Percentiles rank a stretch among this genome's conserved stretches.
phyloP scores from a whole-genome alignment of 352 stramenopile species.

The Globisporangium nodosum region DNA sequence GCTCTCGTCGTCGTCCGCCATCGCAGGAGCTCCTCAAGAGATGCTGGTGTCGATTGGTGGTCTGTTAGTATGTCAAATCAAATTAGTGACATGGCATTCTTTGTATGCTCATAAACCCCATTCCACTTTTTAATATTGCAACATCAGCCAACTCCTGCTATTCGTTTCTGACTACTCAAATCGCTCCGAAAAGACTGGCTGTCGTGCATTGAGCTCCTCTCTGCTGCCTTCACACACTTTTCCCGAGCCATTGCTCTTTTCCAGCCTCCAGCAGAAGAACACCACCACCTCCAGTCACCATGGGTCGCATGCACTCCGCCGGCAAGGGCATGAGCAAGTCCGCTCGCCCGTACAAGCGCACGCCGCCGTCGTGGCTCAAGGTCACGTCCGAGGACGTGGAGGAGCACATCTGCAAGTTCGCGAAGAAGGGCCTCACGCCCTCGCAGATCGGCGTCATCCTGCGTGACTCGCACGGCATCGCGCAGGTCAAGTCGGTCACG shows the following conservation, averaged over 20 bases:
- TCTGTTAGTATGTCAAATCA: not conserved
- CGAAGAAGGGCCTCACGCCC: conserved; percentile 97
- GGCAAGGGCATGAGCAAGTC: conserved; percentile 99
- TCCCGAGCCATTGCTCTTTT: conserved; percentile 48
- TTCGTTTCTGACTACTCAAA: not conserved
- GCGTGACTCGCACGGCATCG: conserved; percentile 99
- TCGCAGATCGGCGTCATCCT: conserved; percentile 99
- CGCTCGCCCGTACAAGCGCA: conserved; percentile 98
- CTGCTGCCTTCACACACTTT: not conserved
- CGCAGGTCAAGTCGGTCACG: conserved; percentile 98
- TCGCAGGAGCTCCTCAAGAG: not conserved
- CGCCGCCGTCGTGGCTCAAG: conserved; percentile 98
- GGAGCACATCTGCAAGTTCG: conserved; percentile 99
- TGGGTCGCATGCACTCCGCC: conserved; percentile 98
- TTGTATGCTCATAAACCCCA: not conserved
- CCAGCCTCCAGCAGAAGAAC: conserved; percentile 43
- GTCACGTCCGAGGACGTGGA: conserved; percentile 95
- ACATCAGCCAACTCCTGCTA: not conserved
- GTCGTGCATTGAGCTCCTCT: not conserved
- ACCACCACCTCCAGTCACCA: conserved; percentile 46
- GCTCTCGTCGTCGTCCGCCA: conserved; percentile 35
- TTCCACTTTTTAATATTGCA: not conserved
- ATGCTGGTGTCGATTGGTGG: not conserved
- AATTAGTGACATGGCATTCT: not conserved
- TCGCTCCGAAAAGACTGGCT: not conserved